Conservation (phyloP, 768 basidiomycete genomes). For the Suillus hirtellus region DNA sequence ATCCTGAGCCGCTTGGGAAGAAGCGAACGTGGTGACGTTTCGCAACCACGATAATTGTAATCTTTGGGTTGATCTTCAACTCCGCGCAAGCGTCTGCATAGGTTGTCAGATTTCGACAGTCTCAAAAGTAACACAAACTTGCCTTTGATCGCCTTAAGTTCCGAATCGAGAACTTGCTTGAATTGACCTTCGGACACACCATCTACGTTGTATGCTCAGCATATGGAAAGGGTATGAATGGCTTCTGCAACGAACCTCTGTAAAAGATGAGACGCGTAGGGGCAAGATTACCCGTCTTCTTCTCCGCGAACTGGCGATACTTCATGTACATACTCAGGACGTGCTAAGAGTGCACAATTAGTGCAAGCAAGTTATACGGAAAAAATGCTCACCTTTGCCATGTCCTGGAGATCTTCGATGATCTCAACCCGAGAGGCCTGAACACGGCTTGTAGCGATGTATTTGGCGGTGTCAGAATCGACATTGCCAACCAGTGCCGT, state of each 20-base stretch:
- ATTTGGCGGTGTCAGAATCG: slow-evolving; percentile 75
- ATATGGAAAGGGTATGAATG: not conserved
- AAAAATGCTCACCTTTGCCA: slow-evolving; percentile 51
- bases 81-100: slow-evolving; percentile 60
- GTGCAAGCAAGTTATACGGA: slow-evolving; percentile 2
- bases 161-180: slow-evolving; percentile 50
- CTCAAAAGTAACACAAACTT: slow-evolving; percentile 11
- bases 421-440: slow-evolving; percentile 74
- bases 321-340: slow-evolving; percentile 56
- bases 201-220: slow-evolving; percentile 32
- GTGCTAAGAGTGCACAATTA: slow-evolving; percentile 38
- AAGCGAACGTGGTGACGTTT: slow-evolving; percentile 54
- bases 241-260: slow-evolving; percentile 47
- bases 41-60: slow-evolving; percentile 79
- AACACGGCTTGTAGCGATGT: slow-evolving; percentile 58
- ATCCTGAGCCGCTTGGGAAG: slow-evolving; percentile 43
- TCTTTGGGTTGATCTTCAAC: slow-evolving; percentile 58
- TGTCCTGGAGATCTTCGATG: slow-evolving; percentile 66
- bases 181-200: slow-evolving; percentile 62
- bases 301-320: slow-evolving; percentile 59
- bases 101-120: slow-evolving; percentile 11
- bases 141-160: slow-evolving; percentile 64
- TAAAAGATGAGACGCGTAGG: slow-evolving; percentile 78
- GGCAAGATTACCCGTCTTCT: slow-evolving; percentile 38
- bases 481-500: slow-evolving; percentile 80